Conservation (phyloP, 306 rosid species). For the Cucurbita ficifolia region DNA sequence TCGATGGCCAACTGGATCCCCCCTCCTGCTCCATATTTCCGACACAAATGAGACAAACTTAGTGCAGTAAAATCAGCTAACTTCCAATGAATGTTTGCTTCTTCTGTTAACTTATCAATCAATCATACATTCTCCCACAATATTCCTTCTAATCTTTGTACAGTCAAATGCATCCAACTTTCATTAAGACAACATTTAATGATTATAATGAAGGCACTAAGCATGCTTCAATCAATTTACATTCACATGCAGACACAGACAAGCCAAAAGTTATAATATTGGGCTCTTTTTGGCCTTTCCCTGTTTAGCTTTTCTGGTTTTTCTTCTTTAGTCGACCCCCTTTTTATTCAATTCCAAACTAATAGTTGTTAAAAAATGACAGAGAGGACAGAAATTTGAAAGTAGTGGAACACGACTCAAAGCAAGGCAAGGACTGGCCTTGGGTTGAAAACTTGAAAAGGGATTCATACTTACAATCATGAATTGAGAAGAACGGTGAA, state of each 20-base stretch:
- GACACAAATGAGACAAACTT: slow-evolving; percentile 10
- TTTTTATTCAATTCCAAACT: background rate
- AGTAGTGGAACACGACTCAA: background rate
- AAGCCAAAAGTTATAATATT: background rate
- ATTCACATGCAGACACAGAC: background rate
- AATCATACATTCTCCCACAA: background rate
- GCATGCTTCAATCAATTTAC: slow-evolving; percentile 6
- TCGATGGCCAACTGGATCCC: slow-evolving; percentile 12
- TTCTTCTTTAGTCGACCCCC: background rate
- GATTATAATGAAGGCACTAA: slow-evolving; percentile 2
- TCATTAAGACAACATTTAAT: background rate
- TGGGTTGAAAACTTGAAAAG: background rate
- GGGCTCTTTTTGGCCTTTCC: background rate
- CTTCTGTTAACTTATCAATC: background rate
- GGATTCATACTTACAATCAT: background rate
- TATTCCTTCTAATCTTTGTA: background rate
- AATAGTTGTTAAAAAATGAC: background rate
- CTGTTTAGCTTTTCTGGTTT: background rate
- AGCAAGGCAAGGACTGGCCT: background rate
- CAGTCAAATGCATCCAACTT: background rate
- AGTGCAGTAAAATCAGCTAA: slow-evolving; percentile 1
- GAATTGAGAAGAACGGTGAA: background rate
- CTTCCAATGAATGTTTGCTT: slow-evolving; percentile 9
- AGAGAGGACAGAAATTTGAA: background rate
- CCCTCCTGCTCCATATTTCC: slow-evolving; percentile 7